These are phyloP conservation scores for Blastocystis sp. DNA, from an alignment of 352 stramenopile genomes.

Conservation along the genomic window DNA sequence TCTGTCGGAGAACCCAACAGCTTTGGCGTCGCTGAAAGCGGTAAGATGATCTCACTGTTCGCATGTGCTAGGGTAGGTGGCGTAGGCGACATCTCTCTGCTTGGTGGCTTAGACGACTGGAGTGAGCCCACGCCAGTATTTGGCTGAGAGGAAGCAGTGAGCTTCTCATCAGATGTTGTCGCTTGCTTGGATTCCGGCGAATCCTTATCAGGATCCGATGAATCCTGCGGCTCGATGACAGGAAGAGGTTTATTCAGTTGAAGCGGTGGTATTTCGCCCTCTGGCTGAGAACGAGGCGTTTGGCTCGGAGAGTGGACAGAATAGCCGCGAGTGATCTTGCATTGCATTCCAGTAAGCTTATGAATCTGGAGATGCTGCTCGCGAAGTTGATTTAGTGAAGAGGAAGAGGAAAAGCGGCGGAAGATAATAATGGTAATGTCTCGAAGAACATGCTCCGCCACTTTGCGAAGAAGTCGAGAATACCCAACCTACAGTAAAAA, in stretches of 20 bases:
- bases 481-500: constrained; percentile 31
- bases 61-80: neutral
- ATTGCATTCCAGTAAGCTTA: constrained; percentile 35
- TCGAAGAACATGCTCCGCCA: constrained; percentile 52
- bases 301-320: neutral
- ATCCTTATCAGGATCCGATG: neutral
- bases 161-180: neutral
- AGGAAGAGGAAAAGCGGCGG: constrained; percentile 40
- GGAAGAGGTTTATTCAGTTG: neutral
- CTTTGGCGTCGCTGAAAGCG: neutral
- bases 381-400: neutral
- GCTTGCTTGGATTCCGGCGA: neutral
- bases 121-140: neutral
- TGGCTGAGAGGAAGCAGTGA: neutral
- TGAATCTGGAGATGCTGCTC: constrained; percentile 45
- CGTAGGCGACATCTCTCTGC: neutral
- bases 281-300: neutral
- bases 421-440: constrained; percentile 62
- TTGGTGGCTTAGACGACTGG: neutral
- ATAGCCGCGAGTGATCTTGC: neutral
- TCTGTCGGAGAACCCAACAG: too few species aligned
- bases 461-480: constrained; percentile 44
- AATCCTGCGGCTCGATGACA: neutral
- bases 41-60: neutral
- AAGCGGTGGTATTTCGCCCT: neutral